Base-by-base conservation (phyloP, 192 early-diverging fungal species). In the Coemansia sp. region DNA sequence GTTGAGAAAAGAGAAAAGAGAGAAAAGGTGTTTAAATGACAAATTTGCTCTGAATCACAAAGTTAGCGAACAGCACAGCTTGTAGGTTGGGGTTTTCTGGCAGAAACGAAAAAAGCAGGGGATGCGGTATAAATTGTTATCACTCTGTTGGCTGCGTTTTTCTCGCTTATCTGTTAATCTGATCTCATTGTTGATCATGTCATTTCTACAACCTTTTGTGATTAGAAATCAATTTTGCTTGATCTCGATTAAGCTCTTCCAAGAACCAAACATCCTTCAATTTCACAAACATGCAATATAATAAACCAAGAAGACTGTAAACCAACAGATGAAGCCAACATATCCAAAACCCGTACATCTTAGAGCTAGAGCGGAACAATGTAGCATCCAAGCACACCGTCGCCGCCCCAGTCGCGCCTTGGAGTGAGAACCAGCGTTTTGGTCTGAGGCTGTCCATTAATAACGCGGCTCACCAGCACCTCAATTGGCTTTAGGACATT, bases 371-470 rank as follows among this genome's bases (percentile, higher is more conserved):
- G 61, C 7, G 75, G 75, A 47, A 71, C 43, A 15, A 83, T 74
- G 50, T 70, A 68, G 63, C 81, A 84, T 0, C 81, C 81, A 37
- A 84, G 63, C 43, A 84, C 57, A 10, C 81, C 73, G 15, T 72
- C 68, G 26, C 81, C 81, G 38, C 81, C 81, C 81, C 81, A 84
- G 8, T 67, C 74, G 21, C 68, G 73, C 21, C 70, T 39, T 15
- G 77, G 77, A 16, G 41, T 43, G 45, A 83, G 68, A 16, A 43
- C 43, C 16, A 71, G 19, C 9, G 57, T 59, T 59, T 59, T 59
- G 9, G 18, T 18, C 32, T 53, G 43, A 0, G 80, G 75, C 53
- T 62, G 53, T 1, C 75, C 80, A 12, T 77, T 64, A 0, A 83
- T 54, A 12, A 83, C 71, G 2, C 80, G 75, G 32, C 77, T 71